phyloP scores from a whole-genome alignment of 2,329 filamentous ascomycete species.

The Ceratocystis harringtonii region DNA sequence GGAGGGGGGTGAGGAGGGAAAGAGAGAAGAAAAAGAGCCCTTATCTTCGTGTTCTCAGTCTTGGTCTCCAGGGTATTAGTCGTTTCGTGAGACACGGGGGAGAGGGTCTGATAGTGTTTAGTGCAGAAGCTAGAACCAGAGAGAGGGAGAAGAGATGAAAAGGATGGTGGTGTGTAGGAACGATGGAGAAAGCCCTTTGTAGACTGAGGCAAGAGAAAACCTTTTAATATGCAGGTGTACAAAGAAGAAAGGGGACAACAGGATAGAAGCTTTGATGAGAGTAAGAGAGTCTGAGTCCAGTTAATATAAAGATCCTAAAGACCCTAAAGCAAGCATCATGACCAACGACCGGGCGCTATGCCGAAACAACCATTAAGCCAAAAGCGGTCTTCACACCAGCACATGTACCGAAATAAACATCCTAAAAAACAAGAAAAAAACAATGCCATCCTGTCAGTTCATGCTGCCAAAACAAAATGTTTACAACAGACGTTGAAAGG shows the following conservation, averaged over 20 bases:
- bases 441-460: neutral
- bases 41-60: neutral
- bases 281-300: no score
- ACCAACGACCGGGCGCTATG: neutral
- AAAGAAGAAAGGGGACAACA: neutral
- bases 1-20: neutral
- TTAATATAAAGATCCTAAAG: no score
- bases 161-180: neutral
- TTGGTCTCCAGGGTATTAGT: neutral
- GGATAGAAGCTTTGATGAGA: no score
- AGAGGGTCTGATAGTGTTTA: neutral
- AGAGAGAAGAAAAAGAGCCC: neutral
- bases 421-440: neutral
- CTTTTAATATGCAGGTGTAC: neutral
- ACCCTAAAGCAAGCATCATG: neutral
- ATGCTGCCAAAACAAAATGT: neutral
- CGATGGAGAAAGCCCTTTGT: no score
- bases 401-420: neutral
- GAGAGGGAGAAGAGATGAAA: neutral
- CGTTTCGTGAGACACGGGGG: neutral
- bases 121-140: conserved; percentile 4
- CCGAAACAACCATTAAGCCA: neutral
- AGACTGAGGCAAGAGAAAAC: no score
- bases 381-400: neutral
- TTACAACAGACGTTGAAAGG: neutral